phyloP scores from a whole-genome alignment of 169 alveolate genomes.

The Plasmodium falciparum region DNA sequence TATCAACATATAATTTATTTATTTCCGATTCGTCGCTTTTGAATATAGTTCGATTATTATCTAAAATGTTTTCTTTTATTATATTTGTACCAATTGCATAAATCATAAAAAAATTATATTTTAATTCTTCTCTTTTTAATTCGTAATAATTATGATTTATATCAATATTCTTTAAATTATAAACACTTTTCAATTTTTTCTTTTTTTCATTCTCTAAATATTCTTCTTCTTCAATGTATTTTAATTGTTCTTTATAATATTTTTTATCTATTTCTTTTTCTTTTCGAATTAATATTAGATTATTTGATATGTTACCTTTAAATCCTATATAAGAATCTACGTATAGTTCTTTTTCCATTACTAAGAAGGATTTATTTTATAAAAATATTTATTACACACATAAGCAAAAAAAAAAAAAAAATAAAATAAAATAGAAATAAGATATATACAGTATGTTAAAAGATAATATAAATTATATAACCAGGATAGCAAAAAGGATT shows the following conservation, averaged over 20 bases:
- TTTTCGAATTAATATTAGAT: constrained; percentile 38
- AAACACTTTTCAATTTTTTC: constrained; percentile 69
- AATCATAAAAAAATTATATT: constrained; percentile 65
- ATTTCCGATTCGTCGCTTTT: constrained; percentile 47
- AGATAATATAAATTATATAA: neutral
- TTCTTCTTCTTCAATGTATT: constrained; percentile 63
- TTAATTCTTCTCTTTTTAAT: constrained; percentile 61
- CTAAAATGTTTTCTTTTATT: constrained; percentile 65
- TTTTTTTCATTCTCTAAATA: constrained; percentile 62
- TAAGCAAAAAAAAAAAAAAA: constrained; percentile 18
- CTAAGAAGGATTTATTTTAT: neutral
- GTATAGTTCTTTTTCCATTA: constrained; percentile 42
- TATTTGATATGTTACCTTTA: constrained; percentile 57
- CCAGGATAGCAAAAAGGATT: neutral
- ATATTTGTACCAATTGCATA: constrained; percentile 74
- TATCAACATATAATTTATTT: constrained; percentile 63
- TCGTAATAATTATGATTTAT: constrained; percentile 68
- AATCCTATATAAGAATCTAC: constrained; percentile 73
- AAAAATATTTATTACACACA: neutral
- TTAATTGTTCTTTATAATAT: constrained; percentile 37
- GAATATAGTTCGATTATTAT: constrained; percentile 43
- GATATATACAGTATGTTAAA: neutral
- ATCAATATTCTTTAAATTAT: constrained; percentile 56
- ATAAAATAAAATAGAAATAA: constrained; percentile 1
- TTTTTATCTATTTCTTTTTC: constrained; percentile 36